Conservation (phyloP, 345 rosid genomes). For the Citropsis articulata region DNA sequence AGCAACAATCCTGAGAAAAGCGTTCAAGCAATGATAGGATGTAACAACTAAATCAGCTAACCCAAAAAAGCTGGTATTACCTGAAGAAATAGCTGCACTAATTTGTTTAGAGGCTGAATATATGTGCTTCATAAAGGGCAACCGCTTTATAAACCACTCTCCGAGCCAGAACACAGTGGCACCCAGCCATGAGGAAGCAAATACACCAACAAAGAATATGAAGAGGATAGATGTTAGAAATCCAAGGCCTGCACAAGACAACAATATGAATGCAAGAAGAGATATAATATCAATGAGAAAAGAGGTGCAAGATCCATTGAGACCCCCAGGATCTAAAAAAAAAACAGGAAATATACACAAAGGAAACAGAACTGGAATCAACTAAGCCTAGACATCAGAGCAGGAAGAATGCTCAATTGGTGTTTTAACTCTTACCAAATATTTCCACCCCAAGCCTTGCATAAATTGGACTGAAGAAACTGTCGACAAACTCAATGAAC, state of each 20-base stretch:
- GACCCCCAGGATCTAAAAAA: not conserved
- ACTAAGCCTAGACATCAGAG: not conserved
- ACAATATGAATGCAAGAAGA: not conserved
- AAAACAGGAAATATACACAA: not conserved
- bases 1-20: not conserved
- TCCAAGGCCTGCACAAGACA: conserved; percentile 65
- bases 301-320: not conserved
- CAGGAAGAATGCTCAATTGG: not conserved
- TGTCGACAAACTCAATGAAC: conserved; percentile 80
- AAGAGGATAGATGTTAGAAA: conserved; percentile 73
- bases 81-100: conserved; percentile 85
- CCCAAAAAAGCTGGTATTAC: conserved; percentile 22
- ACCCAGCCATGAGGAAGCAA: conserved; percentile 88
- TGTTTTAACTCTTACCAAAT: conserved; percentile 52
- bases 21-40: not conserved
- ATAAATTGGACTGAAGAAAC: conserved; percentile 83
- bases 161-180: conserved; percentile 74
- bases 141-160: conserved; percentile 75
- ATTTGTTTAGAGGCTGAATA: conserved; percentile 86
- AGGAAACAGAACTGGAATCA: not conserved
- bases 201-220: conserved; percentile 70
- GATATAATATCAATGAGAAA: not conserved
- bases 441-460: conserved; percentile 70
- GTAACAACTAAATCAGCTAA: not conserved
- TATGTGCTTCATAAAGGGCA: conserved; percentile 78